Conservation (phyloP, 2,329 filamentous ascomycete genomes). For the Cercospora beticola region DNA sequence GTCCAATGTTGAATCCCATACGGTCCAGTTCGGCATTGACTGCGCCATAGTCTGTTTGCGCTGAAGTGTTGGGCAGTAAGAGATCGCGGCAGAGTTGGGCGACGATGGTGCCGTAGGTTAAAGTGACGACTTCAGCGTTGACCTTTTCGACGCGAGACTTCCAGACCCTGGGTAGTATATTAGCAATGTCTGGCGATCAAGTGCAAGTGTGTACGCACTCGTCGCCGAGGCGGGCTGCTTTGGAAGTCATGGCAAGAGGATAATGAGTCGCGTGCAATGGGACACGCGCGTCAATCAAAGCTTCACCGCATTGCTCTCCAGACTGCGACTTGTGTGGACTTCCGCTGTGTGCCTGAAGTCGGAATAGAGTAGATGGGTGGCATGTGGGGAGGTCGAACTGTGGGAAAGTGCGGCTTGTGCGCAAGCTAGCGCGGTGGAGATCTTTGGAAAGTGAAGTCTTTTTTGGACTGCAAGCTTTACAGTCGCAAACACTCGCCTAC, state of each 20-base stretch:
- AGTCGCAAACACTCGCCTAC: not conserved
- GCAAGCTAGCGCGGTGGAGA: not conserved
- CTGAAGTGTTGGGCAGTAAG: constrained; percentile 34
- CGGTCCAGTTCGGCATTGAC: constrained; percentile 98
- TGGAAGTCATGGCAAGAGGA: constrained; percentile 52
- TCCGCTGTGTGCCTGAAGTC: constrained; percentile 3
- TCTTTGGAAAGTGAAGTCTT: constrained; percentile 2
- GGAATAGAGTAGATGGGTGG: constrained; percentile 1
- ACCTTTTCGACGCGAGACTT: constrained; percentile 96
- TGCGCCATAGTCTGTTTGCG: constrained; percentile 85
- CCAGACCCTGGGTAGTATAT: constrained; percentile 67
- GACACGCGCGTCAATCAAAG: constrained; percentile 19
- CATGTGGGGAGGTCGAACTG: not conserved
- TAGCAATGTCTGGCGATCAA: constrained; percentile 25
- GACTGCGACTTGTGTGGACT: not conserved
- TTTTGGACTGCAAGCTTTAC: constrained; percentile 2
- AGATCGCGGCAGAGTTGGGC: constrained; percentile 96
- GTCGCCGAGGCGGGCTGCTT: constrained; percentile 70
- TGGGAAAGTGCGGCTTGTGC: not conserved
- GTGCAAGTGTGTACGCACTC: constrained; percentile 56
- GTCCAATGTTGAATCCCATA: constrained; percentile 98
- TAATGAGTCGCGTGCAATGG: constrained; percentile 18
- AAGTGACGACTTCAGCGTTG: constrained; percentile 93
- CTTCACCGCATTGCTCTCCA: constrained; percentile 31
- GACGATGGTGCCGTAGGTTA: constrained; percentile 97